Conservation (phyloP, 306 rosid species). For the Vicia faba region DNA sequence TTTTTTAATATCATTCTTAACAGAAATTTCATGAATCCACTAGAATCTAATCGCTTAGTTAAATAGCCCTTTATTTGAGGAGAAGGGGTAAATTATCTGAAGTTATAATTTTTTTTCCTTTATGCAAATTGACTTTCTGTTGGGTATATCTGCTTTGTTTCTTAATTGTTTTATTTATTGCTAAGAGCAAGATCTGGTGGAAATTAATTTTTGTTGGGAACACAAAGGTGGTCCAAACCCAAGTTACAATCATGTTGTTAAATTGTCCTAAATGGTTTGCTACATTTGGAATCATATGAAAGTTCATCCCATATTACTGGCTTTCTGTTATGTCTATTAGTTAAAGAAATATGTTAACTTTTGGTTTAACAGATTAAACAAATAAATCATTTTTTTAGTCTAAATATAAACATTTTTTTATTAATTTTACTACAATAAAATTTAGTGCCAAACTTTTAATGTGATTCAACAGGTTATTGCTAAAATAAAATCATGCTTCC, state of each 20-base stretch:
- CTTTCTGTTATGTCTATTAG: too few relatives aligned
- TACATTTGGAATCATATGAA: conserved; percentile 14
- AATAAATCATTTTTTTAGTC: too few relatives aligned
- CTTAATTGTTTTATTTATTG: conserved; percentile 36
- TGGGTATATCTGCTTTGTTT: conserved; percentile 27
- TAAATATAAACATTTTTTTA: too few relatives aligned
- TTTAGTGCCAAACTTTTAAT: background rate
- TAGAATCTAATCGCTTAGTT: too few relatives aligned
- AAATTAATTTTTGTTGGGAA: conserved; percentile 20
- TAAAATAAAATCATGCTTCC: conserved; percentile 7
- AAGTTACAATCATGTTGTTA: conserved; percentile 14
- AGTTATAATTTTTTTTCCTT: conserved; percentile 11
- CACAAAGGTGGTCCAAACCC: conserved; percentile 8
- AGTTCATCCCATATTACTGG: background rate
- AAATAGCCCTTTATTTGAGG: background rate
- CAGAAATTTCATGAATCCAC: too few relatives aligned
- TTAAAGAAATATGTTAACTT: too few relatives aligned
- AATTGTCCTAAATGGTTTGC: conserved; percentile 21
- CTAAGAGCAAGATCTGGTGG: conserved; percentile 25
- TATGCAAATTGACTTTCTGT: background rate
- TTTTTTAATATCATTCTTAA: too few relatives aligned
- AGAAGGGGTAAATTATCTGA: conserved; percentile 1
- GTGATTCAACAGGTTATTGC: background rate
- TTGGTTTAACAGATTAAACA: too few relatives aligned
- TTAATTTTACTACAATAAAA: too few relatives aligned